Conservation (phyloP, 495 filamentous ascomycete genomes). For the Cercophora samala region DNA sequence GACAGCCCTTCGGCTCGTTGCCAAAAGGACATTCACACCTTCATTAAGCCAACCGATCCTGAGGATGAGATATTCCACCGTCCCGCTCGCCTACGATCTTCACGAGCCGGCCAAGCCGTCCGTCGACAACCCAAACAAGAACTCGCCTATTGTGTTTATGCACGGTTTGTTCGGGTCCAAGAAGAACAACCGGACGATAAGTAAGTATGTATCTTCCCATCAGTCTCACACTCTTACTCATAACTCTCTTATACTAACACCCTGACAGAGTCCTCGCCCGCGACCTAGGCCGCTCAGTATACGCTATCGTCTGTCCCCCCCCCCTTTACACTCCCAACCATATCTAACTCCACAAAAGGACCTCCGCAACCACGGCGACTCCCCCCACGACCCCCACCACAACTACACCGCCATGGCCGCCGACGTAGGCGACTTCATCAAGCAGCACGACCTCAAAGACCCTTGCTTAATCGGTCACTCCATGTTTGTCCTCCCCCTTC, state of each 20-base stretch:
- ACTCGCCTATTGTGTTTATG: slow-evolving; percentile 77
- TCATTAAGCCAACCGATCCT: background rate
- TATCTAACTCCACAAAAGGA: slow-evolving; percentile 48
- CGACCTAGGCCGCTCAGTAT: slow-evolving; percentile 77
- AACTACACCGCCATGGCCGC: slow-evolving; percentile 84
- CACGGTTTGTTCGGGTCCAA: slow-evolving; percentile 96
- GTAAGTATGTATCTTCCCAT: slow-evolving; percentile 70
- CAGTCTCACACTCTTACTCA: background rate
- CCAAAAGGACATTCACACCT: slow-evolving; percentile 4
- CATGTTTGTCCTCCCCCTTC: slow-evolving; percentile 58
- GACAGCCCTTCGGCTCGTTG: slow-evolving; percentile 1
- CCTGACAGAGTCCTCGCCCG: slow-evolving; percentile 63
- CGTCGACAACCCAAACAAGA: slow-evolving; percentile 31
- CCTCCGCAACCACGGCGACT: slow-evolving; percentile 91
- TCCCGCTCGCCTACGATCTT: slow-evolving; percentile 57
- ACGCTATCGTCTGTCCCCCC: slow-evolving; percentile 63
- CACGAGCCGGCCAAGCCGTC: slow-evolving; percentile 49
- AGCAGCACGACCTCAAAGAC: slow-evolving; percentile 63
- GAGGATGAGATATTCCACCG: slow-evolving; percentile 20
- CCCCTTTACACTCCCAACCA: background rate
- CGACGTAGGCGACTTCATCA: slow-evolving; percentile 80
- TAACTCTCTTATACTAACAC: background rate
- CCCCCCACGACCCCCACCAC: slow-evolving; percentile 71
- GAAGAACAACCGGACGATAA: slow-evolving; percentile 91
- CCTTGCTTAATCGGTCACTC: slow-evolving; percentile 88